Evolutionary conservation across 2,329 filamentous ascomycete genomes (phyloP), one percentile per base, ranked within the genome.

Genomic region (Chalaropsis ovoidea): DNA sequence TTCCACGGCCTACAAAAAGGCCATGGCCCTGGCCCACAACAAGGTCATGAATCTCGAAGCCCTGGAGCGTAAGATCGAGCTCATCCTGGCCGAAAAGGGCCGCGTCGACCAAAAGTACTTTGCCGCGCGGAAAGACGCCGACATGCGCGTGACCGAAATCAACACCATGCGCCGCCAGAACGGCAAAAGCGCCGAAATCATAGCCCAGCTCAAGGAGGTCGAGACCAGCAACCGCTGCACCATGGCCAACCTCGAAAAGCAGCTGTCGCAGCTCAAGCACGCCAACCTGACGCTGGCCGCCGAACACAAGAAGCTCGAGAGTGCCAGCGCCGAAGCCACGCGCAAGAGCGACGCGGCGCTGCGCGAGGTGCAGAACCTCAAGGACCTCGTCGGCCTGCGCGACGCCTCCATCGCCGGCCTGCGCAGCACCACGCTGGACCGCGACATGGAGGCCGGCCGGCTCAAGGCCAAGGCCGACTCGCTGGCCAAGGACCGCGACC

Each of bases 21-120:
- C 92, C 63, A 90, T 92, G 72, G 85, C 86, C 24, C 76, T 96
- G 67, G 91, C 91, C 7, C 86, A 87, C 63, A 93, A 90, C 77
- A 97, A 96, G 75, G 85, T 95, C 42, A 82, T 87, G 71, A 91
- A 96, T 68, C 85, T 89, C 63, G 78, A 81, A 5, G 80, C 82
- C 3, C 78, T 90, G 72, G 92, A 97, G 76, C 91, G 96, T 66
- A 88, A 87, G 68, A 79, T 93, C 45, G 78, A 84, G 19, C 80
- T 88, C 27, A 77, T 95, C 22, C 84, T 84, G 49, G 89, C 90
- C 0, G 91, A 99, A 76, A 99, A 99, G 78, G 86, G 87, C 69
- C 97, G 96, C 75, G 93, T 93, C 0, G 94, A 99, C 72, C 93
- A 97, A 73, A 97, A 97, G 76, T 99, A 95, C 74, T 97, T 97